Evolutionary conservation across 345 rosid species (phyloP), one percentile per base, ranked within the genome.

Genomic region (Melastoma malabathricum): DNA sequence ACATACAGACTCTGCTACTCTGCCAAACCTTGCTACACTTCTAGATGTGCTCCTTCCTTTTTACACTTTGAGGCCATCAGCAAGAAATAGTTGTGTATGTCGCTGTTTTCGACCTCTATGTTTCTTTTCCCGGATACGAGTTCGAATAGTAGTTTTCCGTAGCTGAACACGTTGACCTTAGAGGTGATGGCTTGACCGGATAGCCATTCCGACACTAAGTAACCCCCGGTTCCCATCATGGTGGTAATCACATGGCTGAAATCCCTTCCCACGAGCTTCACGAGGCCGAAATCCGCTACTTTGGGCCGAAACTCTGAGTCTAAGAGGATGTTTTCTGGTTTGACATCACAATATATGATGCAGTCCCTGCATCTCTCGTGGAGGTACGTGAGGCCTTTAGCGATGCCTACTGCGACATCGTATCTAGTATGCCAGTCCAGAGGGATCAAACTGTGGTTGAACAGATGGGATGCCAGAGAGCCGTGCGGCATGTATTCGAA

Each of bases 151-250:
- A 68, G 54, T 39, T 44, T 55, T 2, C 72, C 68, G 3, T 53
- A 68, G 50, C 72, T 68, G 27, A 62, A 43, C 10, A 62, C 64
- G n/a, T 68, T 48, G 0, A 44, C 67, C 52, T 58, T 62, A 5
- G 51, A 52, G 0, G 68, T 63, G 46, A 63, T 44, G 4, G 56
- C 50, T 20, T 7, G 13, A 12, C 63, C 45, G 1, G 6, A 34
- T 1, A 58, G 39, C 64, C 64, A 60, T 14, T 60, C 52, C 4
- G 58, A 58, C 8, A 58, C 64, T 0, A 60, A 48, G 34, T 15
- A 60, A 27, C 48, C 53, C 18, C 43, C 15, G 1, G 64, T 47
- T 13, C 64, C 58, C 22, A 58, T 60, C 46, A 38, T 38, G 18
- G 58, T 39, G 18, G 58, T 52, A 7, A 60, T 27, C 0, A 60